These are phyloP conservation scores for Fusarium udum DNA, from an alignment of 2,329 filamentous ascomycete genomes.

Conservation along the genomic window DNA sequence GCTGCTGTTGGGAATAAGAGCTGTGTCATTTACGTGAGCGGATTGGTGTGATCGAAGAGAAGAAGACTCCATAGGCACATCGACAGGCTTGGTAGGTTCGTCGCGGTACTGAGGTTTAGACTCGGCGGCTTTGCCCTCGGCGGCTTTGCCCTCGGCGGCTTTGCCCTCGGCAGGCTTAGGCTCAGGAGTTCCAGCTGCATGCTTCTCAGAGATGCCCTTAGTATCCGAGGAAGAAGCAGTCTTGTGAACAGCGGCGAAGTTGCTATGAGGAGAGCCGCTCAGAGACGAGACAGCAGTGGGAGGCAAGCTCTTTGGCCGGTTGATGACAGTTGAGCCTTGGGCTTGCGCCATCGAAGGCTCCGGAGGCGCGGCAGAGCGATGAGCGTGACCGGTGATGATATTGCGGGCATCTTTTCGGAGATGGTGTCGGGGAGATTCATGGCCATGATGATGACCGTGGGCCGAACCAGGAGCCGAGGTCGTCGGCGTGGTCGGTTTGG, in stretches of 20 bases:
- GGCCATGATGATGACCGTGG: slow-evolving; percentile 35
- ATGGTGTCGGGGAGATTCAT: slow-evolving; percentile 45
- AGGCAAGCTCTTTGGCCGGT: slow-evolving; percentile 58
- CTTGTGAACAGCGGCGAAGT: slow-evolving; percentile 44
- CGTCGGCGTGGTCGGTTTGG: slow-evolving; percentile 49
- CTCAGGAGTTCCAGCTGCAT: slow-evolving; percentile 13
- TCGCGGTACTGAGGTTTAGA: slow-evolving; percentile 38
- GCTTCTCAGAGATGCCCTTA: slow-evolving; percentile 16
- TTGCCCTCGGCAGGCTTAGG: slow-evolving; percentile 35
- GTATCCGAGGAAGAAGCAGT: slow-evolving; percentile 32
- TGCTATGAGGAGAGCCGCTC: slow-evolving; percentile 57
- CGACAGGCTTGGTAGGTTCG: slow-evolving; percentile 65
- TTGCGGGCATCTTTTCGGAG: slow-evolving; percentile 54
- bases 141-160: slow-evolving; percentile 24
- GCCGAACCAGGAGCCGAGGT: slow-evolving; percentile 41
- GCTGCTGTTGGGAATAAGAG: slow-evolving; percentile 63
- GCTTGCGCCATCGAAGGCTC: slow-evolving; percentile 71
- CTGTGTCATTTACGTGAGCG: slow-evolving; percentile 50
- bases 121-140: slow-evolving; percentile 37
- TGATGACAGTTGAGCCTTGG: slow-evolving; percentile 63
- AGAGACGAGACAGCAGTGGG: slow-evolving; percentile 60
- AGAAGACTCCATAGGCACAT: slow-evolving; percentile 60
- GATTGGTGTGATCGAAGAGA: slow-evolving; percentile 51
- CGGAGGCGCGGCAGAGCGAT: slow-evolving; percentile 67
- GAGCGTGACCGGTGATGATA: slow-evolving; percentile 65